Conservation (phyloP, 2,329 filamentous ascomycete species). For the Penicillium griseofulvum region DNA sequence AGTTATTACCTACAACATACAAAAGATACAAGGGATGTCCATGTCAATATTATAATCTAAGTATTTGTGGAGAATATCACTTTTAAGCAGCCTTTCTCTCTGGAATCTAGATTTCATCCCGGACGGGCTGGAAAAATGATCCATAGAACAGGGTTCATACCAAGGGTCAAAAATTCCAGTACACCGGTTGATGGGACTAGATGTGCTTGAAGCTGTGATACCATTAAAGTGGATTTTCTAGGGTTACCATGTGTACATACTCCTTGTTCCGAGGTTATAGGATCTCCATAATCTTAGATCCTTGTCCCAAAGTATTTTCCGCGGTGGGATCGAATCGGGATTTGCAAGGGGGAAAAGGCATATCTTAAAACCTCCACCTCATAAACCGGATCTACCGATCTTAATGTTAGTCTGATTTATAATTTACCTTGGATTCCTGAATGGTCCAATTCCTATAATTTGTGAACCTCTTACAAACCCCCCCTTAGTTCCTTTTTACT, state of each 20-base stretch:
- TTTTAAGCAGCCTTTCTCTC: background rate
- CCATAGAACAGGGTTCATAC: background rate
- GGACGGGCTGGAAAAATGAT: background rate
- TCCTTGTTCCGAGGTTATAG: no score
- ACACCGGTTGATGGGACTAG: conserved; percentile 8
- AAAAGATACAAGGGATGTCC: background rate
- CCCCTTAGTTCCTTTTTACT: background rate
- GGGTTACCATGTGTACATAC: no score
- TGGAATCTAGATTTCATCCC: background rate
- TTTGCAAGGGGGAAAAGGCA: background rate
- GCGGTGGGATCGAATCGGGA: background rate
- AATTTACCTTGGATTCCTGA: background rate
- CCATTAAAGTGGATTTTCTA: no score
- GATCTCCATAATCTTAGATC: background rate
- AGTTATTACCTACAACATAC: no score
- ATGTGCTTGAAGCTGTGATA: background rate
- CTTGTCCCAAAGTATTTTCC: background rate
- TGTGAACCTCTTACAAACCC: background rate
- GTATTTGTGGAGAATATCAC: background rate
- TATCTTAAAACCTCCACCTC: background rate
- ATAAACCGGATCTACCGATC: background rate
- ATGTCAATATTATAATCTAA: background rate
- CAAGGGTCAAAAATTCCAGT: background rate
- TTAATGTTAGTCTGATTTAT: background rate
- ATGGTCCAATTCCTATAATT: background rate